phyloP scores from a whole-genome alignment of 2,329 filamentous ascomycete genomes.

The Cladosporium velox region DNA sequence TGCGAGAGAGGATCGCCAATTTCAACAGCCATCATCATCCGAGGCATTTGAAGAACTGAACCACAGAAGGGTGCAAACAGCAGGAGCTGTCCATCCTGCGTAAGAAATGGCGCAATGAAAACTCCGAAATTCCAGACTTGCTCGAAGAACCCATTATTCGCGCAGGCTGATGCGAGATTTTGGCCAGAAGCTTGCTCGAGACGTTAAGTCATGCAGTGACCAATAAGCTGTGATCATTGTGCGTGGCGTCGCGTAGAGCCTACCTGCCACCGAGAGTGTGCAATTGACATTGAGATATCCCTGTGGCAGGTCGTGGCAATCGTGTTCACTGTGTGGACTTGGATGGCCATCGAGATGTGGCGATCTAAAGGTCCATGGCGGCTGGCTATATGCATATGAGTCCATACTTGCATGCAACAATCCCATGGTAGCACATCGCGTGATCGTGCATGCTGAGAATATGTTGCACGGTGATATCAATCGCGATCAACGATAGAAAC shows the following conservation, averaged over 20 bases:
- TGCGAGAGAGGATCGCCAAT: not conserved
- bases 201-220: not conserved
- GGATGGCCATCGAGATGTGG: not conserved
- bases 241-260: not conserved
- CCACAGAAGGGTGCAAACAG: not conserved
- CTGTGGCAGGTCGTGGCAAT: not conserved
- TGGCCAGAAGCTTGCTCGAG: not conserved
- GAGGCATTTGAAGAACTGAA: not conserved
- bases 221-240: not conserved
- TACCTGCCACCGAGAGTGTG: not conserved
- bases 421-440: not conserved
- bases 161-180: not conserved
- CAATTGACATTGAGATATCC: not conserved
- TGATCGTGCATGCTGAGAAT: not conserved
- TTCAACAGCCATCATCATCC: not conserved
- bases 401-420: not conserved
- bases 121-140: not conserved
- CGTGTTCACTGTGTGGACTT: not conserved
- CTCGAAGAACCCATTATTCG: not conserved
- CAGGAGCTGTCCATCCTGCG: not conserved
- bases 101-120: not conserved
- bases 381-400: not conserved
- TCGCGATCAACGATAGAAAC: not conserved
- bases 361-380: not conserved
- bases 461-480: not conserved